Base-by-base conservation (phyloP, 495 filamentous ascomycete genomes). In the Pyrenopolyporus hunteri region DNA sequence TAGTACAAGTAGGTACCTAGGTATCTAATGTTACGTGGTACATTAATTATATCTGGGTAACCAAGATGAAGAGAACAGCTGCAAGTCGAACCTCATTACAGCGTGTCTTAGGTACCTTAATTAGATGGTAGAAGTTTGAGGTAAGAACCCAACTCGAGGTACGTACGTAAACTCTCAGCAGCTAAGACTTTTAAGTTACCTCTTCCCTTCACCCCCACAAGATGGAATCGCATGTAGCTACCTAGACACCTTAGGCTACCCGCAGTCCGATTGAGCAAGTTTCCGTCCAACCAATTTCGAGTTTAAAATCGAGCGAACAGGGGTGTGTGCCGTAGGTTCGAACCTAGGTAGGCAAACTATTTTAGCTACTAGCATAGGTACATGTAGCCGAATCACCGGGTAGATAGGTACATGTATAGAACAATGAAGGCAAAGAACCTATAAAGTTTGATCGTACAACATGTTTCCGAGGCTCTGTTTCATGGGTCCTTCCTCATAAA, bases 251-350 rank as follows among this genome's bases (percentile, higher is more conserved):
- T 19, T 4, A 46, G 66, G 52, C 17, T 55, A 57, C 36, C 25
- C 32, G 45, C 57, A 52, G 47, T 17, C 4, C 19, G 23, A 22
- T 2, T 56, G 63, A 69, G 63, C 63, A 69, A 58, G 57, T 66
- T 69, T 59, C 45, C 50, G 26, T 35, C 57, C 43, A 49, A 66
- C 49, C 45, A 46, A 42, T 6, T 4, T 22, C 4, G 1, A 49
- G 1, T 13, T 48, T 40, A 32, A 13, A n/a, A 10, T 42, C 35
- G 26, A 23, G 54, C 36, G 4, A 32, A 29, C 45, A n/a, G n/a
- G n/a, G n/a, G n/a, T n/a, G n/a, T n/a, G n/a, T n/a, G n/a, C n/a
- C n/a, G n/a, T n/a, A n/a, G n/a, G n/a, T n/a, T n/a, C n/a, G n/a
- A n/a, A n/a, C n/a, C n/a, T n/a, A n/a, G n/a, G n/a, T n/a, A n/a